phyloP scores from a whole-genome alignment of 1,139 yeast genomes.

The Blastobotrys serpentis region DNA sequence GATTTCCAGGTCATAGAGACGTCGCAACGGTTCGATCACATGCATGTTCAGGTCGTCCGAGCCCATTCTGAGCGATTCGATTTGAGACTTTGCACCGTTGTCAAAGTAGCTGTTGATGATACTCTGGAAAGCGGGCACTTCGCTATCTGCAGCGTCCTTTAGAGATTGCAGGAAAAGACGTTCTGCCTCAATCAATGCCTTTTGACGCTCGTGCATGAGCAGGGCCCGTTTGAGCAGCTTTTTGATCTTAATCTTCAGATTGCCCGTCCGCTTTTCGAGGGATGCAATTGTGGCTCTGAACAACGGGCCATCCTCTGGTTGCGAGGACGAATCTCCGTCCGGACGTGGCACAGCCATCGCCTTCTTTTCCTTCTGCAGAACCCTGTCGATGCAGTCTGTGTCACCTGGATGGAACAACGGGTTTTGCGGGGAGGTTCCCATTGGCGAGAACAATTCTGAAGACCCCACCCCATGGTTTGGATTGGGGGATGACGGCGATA shows the following conservation, averaged over 20 bases:
- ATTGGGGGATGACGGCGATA: constrained; percentile 1
- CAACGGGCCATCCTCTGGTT: constrained; percentile 70
- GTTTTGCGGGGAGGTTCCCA: constrained; percentile 3
- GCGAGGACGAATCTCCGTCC: constrained; percentile 34
- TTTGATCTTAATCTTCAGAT: constrained; percentile 47
- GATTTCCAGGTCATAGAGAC: constrained; percentile 43
- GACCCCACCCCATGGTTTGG: no score
- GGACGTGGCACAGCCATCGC: constrained; percentile 32
- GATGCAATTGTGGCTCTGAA: constrained; percentile 57
- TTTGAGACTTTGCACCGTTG: constrained; percentile 23
- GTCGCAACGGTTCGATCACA: constrained; percentile 43
- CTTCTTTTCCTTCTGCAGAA: constrained; percentile 24
- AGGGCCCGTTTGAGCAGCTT: constrained; percentile 41
- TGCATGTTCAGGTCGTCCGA: constrained; percentile 32
- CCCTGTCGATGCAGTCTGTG: constrained; percentile 25
- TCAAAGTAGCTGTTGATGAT: constrained; percentile 36
- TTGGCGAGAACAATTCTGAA: constrained; percentile 5
- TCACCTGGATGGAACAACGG: constrained; percentile 1
- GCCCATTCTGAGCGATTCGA: constrained; percentile 25
- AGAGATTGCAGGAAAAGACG: constrained; percentile 36
- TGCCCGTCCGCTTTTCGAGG: constrained; percentile 55
- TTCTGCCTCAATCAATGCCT: constrained; percentile 38
- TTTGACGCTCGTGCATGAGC: constrained; percentile 39
- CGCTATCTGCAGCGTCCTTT: constrained; percentile 36
- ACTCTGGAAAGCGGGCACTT: constrained; percentile 37